Conservation (phyloP, 345 rosid genomes). For the Salix dunnii region DNA sequence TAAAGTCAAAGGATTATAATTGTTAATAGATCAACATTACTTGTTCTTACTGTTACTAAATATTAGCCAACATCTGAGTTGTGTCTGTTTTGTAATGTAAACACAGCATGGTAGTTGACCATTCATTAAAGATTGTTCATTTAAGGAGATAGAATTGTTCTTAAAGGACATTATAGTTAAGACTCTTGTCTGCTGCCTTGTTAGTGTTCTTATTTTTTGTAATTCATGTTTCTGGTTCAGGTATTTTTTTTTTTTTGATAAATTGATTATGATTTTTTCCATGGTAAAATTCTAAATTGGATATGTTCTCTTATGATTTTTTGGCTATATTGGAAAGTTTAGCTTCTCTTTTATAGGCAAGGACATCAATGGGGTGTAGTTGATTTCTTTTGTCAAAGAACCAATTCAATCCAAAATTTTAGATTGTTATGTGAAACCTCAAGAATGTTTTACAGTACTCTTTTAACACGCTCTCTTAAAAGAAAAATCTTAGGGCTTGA, state of each 20-base stretch:
- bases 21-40: not conserved
- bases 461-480: no score
- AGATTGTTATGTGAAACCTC: no score
- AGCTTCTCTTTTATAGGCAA: not conserved
- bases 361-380: not conserved
- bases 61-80: not conserved
- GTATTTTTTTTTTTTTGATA: not conserved
- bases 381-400: not conserved
- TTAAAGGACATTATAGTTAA: not conserved
- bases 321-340: not conserved
- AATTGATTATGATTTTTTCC: not conserved
- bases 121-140: not conserved
- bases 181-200: not conserved
- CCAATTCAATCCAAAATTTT: no score
- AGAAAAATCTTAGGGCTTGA: no score
- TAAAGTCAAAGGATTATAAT: not conserved
- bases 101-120: not conserved
- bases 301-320: not conserved
- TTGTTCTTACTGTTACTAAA: not conserved
- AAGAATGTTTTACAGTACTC: no score
- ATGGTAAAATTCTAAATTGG: not conserved
- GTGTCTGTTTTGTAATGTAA: not conserved
- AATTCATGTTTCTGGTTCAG: not conserved
- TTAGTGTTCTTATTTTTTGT: not conserved
- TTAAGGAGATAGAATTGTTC: not conserved